These are phyloP conservation scores for Penicillium capsulatum DNA, from an alignment of 2,329 filamentous ascomycete species.

Conservation along the genomic window DNA sequence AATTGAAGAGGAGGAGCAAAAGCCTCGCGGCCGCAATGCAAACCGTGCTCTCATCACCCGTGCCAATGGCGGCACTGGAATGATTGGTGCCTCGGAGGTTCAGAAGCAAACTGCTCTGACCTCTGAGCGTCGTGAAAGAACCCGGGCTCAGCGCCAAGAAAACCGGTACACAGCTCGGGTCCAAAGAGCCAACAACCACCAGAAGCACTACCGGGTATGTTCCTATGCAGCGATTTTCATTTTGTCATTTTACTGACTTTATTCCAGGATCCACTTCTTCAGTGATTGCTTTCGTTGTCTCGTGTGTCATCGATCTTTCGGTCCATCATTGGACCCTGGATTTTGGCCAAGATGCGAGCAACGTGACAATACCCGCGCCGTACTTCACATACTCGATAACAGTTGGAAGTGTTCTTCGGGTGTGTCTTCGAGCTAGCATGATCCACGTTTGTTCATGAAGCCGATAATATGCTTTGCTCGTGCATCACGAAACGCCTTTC, in stretches of 20 bases:
- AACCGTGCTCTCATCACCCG: slow-evolving; percentile 60
- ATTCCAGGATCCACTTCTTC: slow-evolving; percentile 49
- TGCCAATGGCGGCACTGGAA: slow-evolving; percentile 68
- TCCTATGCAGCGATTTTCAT: not conserved
- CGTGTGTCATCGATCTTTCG: not conserved
- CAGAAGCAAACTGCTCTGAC: slow-evolving; percentile 66
- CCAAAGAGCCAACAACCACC: slow-evolving; percentile 70
- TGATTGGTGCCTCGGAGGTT: slow-evolving; percentile 70
- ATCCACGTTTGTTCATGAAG: too few species aligned
- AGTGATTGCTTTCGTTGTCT: slow-evolving; percentile 34
- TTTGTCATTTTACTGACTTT: slow-evolving; percentile 16
- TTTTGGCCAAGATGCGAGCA: not conserved
- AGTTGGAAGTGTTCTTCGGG: too few species aligned
- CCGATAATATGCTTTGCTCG: too few species aligned
- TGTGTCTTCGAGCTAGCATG: too few species aligned
- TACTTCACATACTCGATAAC: too few species aligned
- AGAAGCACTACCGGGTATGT: slow-evolving; percentile 67
- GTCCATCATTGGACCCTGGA: not conserved
- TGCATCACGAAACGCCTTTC: too few species aligned
- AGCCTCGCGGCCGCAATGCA: slow-evolving; percentile 31
- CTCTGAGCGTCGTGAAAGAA: slow-evolving; percentile 65
- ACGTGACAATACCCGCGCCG: too few species aligned
- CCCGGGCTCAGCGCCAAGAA: slow-evolving; percentile 58
- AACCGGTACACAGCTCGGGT: slow-evolving; percentile 65
- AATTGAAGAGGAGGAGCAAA: slow-evolving; percentile 48